These are phyloP conservation scores for Cicer chorassanicum DNA, from an alignment of 306 rosid genomes.

Conservation along the genomic window DNA sequence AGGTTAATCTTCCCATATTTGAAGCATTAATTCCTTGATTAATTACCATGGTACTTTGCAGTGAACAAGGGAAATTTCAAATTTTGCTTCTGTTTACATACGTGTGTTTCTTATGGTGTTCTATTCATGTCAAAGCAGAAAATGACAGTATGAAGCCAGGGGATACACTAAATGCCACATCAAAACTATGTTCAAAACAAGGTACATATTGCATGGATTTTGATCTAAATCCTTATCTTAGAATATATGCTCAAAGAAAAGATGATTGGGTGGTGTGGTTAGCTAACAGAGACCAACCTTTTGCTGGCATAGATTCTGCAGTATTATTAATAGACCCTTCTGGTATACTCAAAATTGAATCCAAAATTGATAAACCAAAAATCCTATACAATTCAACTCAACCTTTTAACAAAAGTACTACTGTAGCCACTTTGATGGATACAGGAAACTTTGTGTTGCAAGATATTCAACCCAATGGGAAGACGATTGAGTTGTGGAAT, in stretches of 20 bases:
- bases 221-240: background rate
- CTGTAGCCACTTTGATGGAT: constrained; percentile 36
- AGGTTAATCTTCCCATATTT: no score
- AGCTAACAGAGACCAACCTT: constrained; percentile 17
- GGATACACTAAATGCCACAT: background rate
- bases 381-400: constrained; percentile 21
- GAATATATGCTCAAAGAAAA: background rate
- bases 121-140: background rate
- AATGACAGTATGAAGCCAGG: constrained; percentile 3
- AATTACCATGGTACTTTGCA: no score
- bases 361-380: constrained; percentile 4
- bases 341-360: constrained; percentile 28
- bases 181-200: background rate
- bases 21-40: no score
- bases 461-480: constrained; percentile 11
- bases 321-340: constrained; percentile 4
- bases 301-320: background rate
- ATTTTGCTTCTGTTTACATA: background rate
- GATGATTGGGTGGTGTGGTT: constrained; percentile 1
- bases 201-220: constrained; percentile 1
- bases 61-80: no score
- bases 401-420: background rate
- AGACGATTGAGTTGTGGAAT: constrained; percentile 26
- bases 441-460: constrained; percentile 43
- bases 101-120: background rate